These are phyloP conservation scores for Microglena sp. DNA, from an alignment of 139 green algal species.

Conservation along the genomic window DNA sequence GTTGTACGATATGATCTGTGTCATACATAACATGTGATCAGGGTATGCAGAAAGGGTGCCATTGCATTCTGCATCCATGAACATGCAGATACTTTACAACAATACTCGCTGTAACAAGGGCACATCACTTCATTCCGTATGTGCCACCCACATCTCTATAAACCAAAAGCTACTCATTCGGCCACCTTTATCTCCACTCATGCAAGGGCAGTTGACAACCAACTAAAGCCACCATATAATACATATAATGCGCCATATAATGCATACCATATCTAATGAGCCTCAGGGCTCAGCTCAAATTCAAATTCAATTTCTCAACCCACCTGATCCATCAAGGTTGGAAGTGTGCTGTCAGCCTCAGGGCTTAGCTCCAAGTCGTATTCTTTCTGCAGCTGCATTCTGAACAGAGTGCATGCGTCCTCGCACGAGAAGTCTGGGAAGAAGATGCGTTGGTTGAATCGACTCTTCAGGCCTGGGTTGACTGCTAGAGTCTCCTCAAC, in stretches of 20 bases:
- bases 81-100: no score
- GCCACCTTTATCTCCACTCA: no score
- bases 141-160: no score
- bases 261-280: background rate
- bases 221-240: no score
- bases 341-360: slow-evolving; percentile 10
- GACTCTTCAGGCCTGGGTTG: slow-evolving; percentile 43
- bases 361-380: slow-evolving; percentile 18
- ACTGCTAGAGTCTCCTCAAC: slow-evolving; percentile 30
- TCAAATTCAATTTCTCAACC: background rate
- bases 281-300: background rate
- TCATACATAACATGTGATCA: no score
- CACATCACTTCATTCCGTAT: no score
- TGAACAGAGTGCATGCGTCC: slow-evolving; percentile 24
- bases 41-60: no score
- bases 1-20: no score
- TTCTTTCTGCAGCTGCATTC: slow-evolving; percentile 10
- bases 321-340: slow-evolving; percentile 21
- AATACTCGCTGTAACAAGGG: no score
- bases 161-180: no score
- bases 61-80: no score
- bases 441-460: slow-evolving; percentile 32
- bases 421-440: slow-evolving; percentile 28
- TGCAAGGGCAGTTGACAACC: no score
- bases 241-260: background rate